phyloP scores from a whole-genome alignment of 495 filamentous ascomycete species.

The Penicillium silybi region DNA sequence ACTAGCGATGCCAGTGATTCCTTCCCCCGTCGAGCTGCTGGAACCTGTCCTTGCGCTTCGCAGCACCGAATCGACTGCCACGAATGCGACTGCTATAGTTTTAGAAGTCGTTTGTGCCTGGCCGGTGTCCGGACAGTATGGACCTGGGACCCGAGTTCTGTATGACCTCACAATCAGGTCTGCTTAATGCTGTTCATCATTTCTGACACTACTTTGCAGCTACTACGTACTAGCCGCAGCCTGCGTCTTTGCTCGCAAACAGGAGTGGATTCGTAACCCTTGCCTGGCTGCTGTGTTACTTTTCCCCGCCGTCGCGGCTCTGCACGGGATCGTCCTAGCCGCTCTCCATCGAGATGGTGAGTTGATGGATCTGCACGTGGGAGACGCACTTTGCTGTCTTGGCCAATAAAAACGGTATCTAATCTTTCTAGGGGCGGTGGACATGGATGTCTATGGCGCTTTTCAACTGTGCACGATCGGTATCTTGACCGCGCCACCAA shows the following conservation, averaged over 20 bases:
- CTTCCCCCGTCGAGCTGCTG: constrained; percentile 23
- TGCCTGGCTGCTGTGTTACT: constrained; percentile 58
- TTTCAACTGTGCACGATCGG: constrained; percentile 62
- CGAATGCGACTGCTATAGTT: constrained; percentile 18
- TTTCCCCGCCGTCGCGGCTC: constrained; percentile 56
- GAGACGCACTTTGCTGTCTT: neutral
- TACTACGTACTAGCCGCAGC: constrained; percentile 58
- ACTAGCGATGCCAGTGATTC: constrained; percentile 41
- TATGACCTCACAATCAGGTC: constrained; percentile 26
- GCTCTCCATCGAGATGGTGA: constrained; percentile 48
- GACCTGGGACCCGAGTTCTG: constrained; percentile 51
- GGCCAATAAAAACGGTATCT: neutral
- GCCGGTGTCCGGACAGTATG: constrained; percentile 60
- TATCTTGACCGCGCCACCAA: constrained; percentile 54
- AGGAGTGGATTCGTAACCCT: constrained; percentile 54
- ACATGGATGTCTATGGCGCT: constrained; percentile 63
- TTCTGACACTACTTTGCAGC: constrained; percentile 28
- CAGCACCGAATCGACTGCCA: constrained; percentile 17
- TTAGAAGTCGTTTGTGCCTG: constrained; percentile 56
- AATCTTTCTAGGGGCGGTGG: constrained; percentile 44
- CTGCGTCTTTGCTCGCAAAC: constrained; percentile 53
- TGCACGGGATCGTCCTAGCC: constrained; percentile 57
- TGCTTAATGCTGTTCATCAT: neutral
- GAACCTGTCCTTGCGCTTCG: constrained; percentile 26
- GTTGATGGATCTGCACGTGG: constrained; percentile 6